Base-by-base conservation (phyloP, 306 rosid genomes). In the Styphnolobium japonicum region DNA sequence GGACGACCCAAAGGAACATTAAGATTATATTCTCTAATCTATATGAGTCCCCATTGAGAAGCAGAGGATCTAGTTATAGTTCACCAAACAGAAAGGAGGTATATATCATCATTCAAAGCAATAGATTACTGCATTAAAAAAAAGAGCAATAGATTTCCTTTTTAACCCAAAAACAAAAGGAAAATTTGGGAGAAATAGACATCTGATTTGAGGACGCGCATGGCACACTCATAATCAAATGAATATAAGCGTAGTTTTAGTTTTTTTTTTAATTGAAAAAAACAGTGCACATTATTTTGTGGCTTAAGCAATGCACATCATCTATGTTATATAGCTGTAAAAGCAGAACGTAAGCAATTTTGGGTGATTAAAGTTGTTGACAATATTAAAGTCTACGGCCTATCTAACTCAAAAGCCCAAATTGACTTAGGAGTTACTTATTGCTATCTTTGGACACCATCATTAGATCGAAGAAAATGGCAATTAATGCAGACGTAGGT, bases 391-490 rank as follows among this genome's bases (percentile, higher is more conserved):
- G 56, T 57, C 3, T 25, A 25, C 18, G 57, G 27, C 60, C 57
- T 25, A 57, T 40, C 55, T 42, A 2, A 73, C 56, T 57, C 57
- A 40, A 72, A 71, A 73, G 77, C 37, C 71, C 23, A 46, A 58
- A 60, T 74, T 43, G 70, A 27, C 21, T 27, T 58, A 5, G 60
- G 21, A 3, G 3, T 61, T 46, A 62, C 14, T 62, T 62, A 60
- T 43, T 61, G 61, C 79, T 48, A 46, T 46, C 45, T 61, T 36
- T 76, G 52, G 25, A 65, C 80, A 76, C 63, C 80, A 76, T 76
- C 63, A 64, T 33, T 46, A 14, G 52, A n/a, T 74, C 12, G 29
- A 74, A 45, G 36, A 31, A 58, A 75, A 46, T 76, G 10, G 33
- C 37, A 63, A 63, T 63, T 33, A 63, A 66, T 23, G 43, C 73